A percentile compares a stretch with the other conserved stretches of the same genome.
Conservation (phyloP, 208 protist species). For the Porcisia hertigi region DNA sequence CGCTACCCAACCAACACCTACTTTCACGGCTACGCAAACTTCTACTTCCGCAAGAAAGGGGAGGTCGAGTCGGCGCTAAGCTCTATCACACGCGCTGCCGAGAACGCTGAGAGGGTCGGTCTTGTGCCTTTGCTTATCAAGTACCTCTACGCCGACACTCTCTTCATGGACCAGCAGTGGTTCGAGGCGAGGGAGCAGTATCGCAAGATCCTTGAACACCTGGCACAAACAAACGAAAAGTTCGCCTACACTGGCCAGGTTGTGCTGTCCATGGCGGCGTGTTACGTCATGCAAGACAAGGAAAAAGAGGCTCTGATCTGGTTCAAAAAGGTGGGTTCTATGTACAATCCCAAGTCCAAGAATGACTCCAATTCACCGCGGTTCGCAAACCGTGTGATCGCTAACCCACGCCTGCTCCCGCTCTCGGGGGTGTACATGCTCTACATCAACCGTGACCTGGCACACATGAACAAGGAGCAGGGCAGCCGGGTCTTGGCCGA, state of each 20-base stretch:
- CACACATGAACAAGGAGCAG: slow-evolving; percentile 87
- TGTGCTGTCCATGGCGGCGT: slow-evolving; percentile 79
- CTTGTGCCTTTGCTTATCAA: slow-evolving; percentile 81
- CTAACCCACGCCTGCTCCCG: slow-evolving; percentile 73
- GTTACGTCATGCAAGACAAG: slow-evolving; percentile 81
- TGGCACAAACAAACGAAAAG: slow-evolving; percentile 68
- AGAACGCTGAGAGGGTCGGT: slow-evolving; percentile 74
- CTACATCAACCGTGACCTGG: slow-evolving; percentile 92
- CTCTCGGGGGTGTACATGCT: slow-evolving; percentile 87
- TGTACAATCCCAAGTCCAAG: slow-evolving; percentile 91
- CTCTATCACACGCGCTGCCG: slow-evolving; percentile 68
- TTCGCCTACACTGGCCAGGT: slow-evolving; percentile 91
- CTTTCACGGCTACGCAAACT: slow-evolving; percentile 92
- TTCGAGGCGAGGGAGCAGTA: slow-evolving; percentile 67
- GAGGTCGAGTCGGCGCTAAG: slow-evolving; percentile 72
- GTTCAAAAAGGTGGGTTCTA: slow-evolving; percentile 81
- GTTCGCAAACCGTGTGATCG: slow-evolving; percentile 74
- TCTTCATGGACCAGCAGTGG: slow-evolving; percentile 92
- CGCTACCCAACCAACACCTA: slow-evolving; percentile 89
- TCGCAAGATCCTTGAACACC: slow-evolving; percentile 59
- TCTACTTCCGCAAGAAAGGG: slow-evolving; percentile 89
- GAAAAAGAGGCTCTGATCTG: slow-evolving; percentile 62
- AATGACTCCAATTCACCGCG: slow-evolving; percentile 90
- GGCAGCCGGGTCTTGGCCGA: slow-evolving; percentile 67
- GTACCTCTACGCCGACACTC: slow-evolving; percentile 89